Percentiles rank a stretch among this genome's conserved stretches.
These are phyloP conservation scores for Rhizophagus clarus DNA, from an alignment of 192 early-diverging fungal genomes.

Conservation along the genomic window DNA sequence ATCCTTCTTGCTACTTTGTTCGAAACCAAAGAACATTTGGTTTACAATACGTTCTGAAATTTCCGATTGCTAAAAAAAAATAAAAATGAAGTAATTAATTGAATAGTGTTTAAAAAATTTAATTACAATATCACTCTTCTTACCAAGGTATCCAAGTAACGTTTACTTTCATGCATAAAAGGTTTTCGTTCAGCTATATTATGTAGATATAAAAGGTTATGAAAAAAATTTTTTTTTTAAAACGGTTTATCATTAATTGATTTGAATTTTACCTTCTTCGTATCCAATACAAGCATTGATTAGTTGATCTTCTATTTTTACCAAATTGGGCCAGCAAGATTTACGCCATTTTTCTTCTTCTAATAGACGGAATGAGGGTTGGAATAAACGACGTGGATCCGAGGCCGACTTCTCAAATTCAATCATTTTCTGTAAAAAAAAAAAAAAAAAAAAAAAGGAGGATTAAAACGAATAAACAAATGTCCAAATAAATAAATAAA, in stretches of 20 bases:
- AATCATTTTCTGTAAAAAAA: conserved; percentile 59
- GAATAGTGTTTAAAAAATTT: not conserved
- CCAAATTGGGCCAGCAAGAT: conserved; percentile 70
- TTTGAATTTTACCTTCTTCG: conserved; percentile 50
- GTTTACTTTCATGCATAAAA: conserved; percentile 34
- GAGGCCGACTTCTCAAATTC: conserved; percentile 78
- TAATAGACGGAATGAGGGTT: conserved; percentile 74
- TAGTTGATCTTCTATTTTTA: conserved; percentile 64
- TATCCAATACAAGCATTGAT: conserved; percentile 52
- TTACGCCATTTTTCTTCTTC: conserved; percentile 85
- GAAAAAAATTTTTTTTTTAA: not conserved
- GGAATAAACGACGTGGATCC: conserved; percentile 73
- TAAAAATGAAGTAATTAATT: not conserved
- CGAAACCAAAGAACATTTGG: conserved; percentile 36
- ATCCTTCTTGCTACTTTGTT: conserved; percentile 1
- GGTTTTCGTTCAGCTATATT: conserved; percentile 28
- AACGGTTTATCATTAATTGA: not conserved
- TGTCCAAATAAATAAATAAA: not conserved
- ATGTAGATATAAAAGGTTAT: not conserved
- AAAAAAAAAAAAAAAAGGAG: no score
- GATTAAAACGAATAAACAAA: not conserved
- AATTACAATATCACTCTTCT: not conserved
- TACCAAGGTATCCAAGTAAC: conserved; percentile 26
- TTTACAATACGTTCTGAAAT: conserved; percentile 32
- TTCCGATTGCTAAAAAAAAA: conserved; percentile 20